Base-by-base conservation (phyloP, 768 basidiomycete species). In the Tephrocybe rancida region DNA sequence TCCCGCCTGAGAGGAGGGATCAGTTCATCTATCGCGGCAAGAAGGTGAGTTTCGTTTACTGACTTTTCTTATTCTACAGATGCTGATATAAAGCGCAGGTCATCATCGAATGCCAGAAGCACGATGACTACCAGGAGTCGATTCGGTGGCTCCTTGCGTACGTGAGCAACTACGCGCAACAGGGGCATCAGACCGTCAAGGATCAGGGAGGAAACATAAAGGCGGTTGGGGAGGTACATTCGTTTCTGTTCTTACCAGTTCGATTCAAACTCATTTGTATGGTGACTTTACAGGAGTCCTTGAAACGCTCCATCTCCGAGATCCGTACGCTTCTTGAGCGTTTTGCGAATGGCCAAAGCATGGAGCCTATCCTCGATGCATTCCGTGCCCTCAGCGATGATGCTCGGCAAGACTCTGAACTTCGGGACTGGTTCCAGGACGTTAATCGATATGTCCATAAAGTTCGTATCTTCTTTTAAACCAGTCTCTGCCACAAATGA, bases 11-110 rank as follows among this genome's bases (percentile, higher is more conserved):
- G 70, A 78, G 96, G 19, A 82, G 92, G 21, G 92, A 96, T 49
- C 92, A 92, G 64, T 97, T 94, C 70, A 90, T 98, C 64, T 96
- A 88, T 76, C 83, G 96, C 11, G 80, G 85, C 5, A 98, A 98
- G 79, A 98, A 97, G 84, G 90, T 87, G 21, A 58, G 57, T 29
- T 30, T 27, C 16, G 2, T 9, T 1, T 48, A 4, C 16, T 18
- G 3, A 18, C 35, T 8, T 5, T 10, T 3, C 27, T 21, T 1
- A 11, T 22, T 39, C n/a, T 9, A 57, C 52, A 18, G 7, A 19
- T 29, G 7, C 24, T 6, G 8, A 29, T 8, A 24, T n/a, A 11
- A 5, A 14, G 3, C 41, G 2, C 50, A 87, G 84, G 87, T 89
- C 32, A 83, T 97, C 48, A 79, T 95, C 53, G 95, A 98, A 64